A percentile compares a stretch with the other conserved stretches of the same genome.
These are phyloP conservation scores for Talaromyces verruculosus DNA, from an alignment of 2,329 filamentous ascomycete genomes.

Conservation along the genomic window DNA sequence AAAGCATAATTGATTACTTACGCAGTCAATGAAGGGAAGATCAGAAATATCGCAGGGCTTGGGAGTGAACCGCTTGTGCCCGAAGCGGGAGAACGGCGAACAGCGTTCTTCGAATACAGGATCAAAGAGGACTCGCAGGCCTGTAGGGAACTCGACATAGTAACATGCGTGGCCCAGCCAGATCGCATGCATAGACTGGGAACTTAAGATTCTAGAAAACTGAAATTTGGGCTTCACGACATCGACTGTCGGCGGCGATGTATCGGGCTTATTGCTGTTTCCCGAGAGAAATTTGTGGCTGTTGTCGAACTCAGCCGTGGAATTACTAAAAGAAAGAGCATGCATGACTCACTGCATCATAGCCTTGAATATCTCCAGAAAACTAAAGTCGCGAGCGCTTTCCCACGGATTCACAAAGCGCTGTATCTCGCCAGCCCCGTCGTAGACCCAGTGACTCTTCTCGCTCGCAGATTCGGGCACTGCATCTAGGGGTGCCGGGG, in stretches of 20 bases:
- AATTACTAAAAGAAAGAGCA: background rate
- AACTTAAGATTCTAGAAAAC: constrained; percentile 16
- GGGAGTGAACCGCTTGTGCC: constrained; percentile 22
- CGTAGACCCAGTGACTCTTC: constrained; percentile 21
- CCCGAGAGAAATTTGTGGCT: constrained; percentile 23
- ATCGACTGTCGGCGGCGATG: constrained; percentile 20
- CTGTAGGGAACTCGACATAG: constrained; percentile 78
- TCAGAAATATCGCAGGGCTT: constrained; percentile 20
- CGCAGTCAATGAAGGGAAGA: constrained; percentile 21
- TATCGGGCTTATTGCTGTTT: constrained; percentile 22
- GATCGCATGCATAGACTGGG: constrained; percentile 59
- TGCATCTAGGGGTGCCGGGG: background rate
- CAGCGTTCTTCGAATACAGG: constrained; percentile 84
- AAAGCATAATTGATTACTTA: constrained; percentile 6
- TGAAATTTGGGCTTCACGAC: constrained; percentile 23
- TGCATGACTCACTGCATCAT: constrained; percentile 19
- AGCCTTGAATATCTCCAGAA: constrained; percentile 21
- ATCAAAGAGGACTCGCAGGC: constrained; percentile 80
- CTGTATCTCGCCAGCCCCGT: constrained; percentile 8
- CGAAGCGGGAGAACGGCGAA: constrained; percentile 63
- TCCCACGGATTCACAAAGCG: constrained; percentile 22
- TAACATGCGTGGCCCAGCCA: constrained; percentile 92
- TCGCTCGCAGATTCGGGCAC: constrained; percentile 19
- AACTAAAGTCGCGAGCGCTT: constrained; percentile 19
- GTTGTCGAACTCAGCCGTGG: background rate